phyloP scores from a whole-genome alignment of 208 protist species.

The Leishmania lainsoni region DNA sequence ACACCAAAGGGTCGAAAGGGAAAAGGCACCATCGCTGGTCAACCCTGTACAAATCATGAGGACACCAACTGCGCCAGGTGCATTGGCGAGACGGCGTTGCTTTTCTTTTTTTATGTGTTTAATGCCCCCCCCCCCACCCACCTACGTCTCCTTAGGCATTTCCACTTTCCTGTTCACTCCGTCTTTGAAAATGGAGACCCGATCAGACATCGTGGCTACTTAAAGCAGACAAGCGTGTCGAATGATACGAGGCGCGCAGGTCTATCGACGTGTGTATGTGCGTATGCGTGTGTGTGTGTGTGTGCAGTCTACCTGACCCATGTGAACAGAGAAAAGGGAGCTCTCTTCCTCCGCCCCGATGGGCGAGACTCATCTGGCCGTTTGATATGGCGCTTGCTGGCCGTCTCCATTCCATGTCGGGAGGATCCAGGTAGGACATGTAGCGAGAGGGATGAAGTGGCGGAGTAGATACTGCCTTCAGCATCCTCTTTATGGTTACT shows the following conservation, averaged over 20 bases:
- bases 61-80: neutral
- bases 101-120: neutral
- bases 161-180: neutral
- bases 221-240: neutral
- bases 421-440: neutral
- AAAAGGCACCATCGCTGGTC: neutral
- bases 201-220: neutral
- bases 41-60: neutral
- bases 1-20: neutral
- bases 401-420: neutral
- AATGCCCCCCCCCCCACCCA: neutral
- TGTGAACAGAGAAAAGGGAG: neutral
- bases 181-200: neutral
- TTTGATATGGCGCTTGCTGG: neutral
- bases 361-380: neutral
- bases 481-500: neutral
- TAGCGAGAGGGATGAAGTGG: neutral
- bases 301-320: neutral
- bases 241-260: neutral
- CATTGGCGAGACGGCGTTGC: neutral
- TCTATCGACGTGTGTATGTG: neutral
- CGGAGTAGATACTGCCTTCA: neutral
- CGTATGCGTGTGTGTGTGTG: neutral
- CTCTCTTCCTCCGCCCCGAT: neutral
- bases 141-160: neutral